A percentile compares a stretch with the other conserved stretches of the same genome.
Conservation (phyloP, 2,329 filamentous ascomycete genomes). For the Cladosporium sp. region DNA sequence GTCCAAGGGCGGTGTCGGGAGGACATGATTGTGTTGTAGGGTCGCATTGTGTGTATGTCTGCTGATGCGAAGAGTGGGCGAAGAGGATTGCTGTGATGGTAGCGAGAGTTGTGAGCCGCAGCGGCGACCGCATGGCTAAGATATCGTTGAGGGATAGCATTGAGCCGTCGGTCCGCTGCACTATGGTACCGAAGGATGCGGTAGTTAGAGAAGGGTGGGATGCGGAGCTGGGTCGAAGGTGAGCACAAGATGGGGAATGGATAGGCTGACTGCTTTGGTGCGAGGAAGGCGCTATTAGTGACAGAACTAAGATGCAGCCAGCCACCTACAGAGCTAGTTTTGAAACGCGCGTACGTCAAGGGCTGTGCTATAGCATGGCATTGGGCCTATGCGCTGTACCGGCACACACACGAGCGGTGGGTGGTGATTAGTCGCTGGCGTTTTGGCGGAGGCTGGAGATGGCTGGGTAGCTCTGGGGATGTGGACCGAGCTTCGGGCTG, state of each 20-base stretch:
- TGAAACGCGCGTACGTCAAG: conserved; percentile 5
- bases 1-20: conserved; percentile 72
- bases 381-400: conserved; percentile 4
- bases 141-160: conserved; percentile 24
- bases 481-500: background rate
- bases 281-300: conserved; percentile 2
- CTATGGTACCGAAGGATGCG: background rate
- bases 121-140: conserved; percentile 26
- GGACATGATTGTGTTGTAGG: conserved; percentile 57
- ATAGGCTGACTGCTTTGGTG: conserved; percentile 6
- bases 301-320: background rate
- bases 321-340: conserved; percentile 5
- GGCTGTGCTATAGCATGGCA: conserved; percentile 9
- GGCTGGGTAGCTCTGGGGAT: background rate
- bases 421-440: background rate
- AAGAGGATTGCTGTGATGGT: conserved; percentile 33
- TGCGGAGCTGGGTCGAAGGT: conserved; percentile 1
- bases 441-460: background rate
- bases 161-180: conserved; percentile 7
- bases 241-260: conserved; percentile 5
- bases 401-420: background rate
- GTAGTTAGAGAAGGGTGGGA: conserved; percentile 4
- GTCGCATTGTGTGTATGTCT: conserved; percentile 53
- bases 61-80: conserved; percentile 36
- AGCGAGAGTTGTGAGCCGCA: conserved; percentile 34